Evolutionary conservation across 352 stramenopile species (phyloP).

Genomic region (Heterotrichella gracilis): DNA sequence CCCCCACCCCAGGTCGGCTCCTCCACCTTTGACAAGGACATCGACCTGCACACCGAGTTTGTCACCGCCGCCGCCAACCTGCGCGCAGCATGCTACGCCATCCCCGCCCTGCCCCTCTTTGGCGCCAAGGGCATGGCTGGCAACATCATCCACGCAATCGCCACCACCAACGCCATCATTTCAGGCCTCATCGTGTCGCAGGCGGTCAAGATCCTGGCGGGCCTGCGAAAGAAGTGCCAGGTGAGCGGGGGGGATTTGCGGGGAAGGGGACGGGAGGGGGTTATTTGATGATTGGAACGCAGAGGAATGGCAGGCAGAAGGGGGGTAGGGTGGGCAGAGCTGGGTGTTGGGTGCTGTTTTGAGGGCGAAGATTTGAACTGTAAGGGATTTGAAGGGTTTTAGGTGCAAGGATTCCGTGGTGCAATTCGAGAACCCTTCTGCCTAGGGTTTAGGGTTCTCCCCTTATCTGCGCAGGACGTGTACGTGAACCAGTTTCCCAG

Average conservation of each 20-base stretch:
- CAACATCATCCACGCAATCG: slow-evolving; percentile 98
- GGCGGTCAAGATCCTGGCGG: slow-evolving; percentile 19
- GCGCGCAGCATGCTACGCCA: slow-evolving; percentile 42
- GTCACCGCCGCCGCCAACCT: slow-evolving; percentile 85
- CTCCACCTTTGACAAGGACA: slow-evolving; percentile 82
- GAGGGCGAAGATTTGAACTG: too few relatives aligned
- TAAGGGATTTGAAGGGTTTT: too few relatives aligned
- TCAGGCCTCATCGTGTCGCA: slow-evolving; percentile 69
- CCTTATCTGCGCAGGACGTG: neutral
- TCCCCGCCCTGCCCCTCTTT: slow-evolving; percentile 36
- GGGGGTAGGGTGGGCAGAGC: neutral
- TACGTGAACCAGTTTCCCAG: slow-evolving; percentile 13
- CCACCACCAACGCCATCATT: slow-evolving; percentile 98
- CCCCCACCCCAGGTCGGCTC: slow-evolving; percentile 16
- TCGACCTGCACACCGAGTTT: slow-evolving; percentile 79
- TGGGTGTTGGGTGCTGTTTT: slow-evolving; percentile 14
- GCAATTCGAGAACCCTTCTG: neutral
- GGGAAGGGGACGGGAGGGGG: neutral
- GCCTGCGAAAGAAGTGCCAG: too few relatives aligned
- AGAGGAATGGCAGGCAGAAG: neutral
- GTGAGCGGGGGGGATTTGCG: too few relatives aligned
- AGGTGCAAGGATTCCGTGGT: too few relatives aligned
- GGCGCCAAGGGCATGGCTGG: slow-evolving; percentile 85
- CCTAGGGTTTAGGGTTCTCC: neutral
- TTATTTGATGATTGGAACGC: neutral